These are phyloP conservation scores for Metschnikowia continentalis DNA, from an alignment of 805 yeast genomes.

Conservation along the genomic window DNA sequence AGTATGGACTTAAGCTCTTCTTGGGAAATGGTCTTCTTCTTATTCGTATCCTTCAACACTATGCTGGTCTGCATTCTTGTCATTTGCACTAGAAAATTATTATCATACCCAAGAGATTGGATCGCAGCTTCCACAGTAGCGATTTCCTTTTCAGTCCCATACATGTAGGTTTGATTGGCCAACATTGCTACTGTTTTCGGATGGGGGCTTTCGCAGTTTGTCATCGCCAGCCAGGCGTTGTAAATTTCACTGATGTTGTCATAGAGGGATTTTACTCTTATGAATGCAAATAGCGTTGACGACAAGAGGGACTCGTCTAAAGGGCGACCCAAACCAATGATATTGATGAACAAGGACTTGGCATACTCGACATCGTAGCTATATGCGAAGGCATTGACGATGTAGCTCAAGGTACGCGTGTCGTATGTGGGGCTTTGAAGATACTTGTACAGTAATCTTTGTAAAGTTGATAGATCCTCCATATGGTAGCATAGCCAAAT, in stretches of 20 bases:
- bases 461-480: slow-evolving; percentile 26
- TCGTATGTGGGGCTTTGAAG: slow-evolving; percentile 19
- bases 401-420: slow-evolving; percentile 25
- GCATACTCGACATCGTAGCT: slow-evolving; percentile 33
- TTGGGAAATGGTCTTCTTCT: slow-evolving; percentile 23
- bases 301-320: slow-evolving; percentile 27
- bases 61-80: slow-evolving; percentile 24
- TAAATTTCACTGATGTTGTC: slow-evolving; percentile 24
- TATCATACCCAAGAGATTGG: slow-evolving; percentile 16
- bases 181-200: slow-evolving; percentile 25
- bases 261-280: slow-evolving; percentile 27
- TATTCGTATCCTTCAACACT: slow-evolving; percentile 21
- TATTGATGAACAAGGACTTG: slow-evolving; percentile 22
- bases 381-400: slow-evolving; percentile 26
- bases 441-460: slow-evolving; percentile 20
- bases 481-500: slow-evolving; percentile 36
- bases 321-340: slow-evolving; percentile 20
- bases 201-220: slow-evolving; percentile 22
- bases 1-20: slow-evolving; percentile 26
- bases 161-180: slow-evolving; percentile 26
- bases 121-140: slow-evolving; percentile 19
- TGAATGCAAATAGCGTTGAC: slow-evolving; percentile 22
- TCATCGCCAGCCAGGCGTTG: slow-evolving; percentile 25
- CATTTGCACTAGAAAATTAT: slow-evolving; percentile 23
- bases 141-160: slow-evolving; percentile 28